Evolutionary conservation across 306 rosid species (phyloP).

Genomic region (Phaseolus lunatus): DNA sequence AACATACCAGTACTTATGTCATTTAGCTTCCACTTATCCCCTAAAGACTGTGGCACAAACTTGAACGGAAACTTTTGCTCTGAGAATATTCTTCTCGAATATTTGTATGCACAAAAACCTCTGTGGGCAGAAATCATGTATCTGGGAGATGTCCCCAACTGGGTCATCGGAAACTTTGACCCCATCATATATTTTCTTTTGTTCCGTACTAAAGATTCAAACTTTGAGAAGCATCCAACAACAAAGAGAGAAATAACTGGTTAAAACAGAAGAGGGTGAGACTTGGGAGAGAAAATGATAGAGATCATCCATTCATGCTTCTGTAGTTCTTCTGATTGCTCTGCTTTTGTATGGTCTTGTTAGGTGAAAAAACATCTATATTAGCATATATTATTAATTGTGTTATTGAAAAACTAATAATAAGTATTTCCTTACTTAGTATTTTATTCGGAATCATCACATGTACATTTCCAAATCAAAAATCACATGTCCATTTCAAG

Average conservation of each 20-base stretch:
- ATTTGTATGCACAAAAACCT: constrained; percentile 44
- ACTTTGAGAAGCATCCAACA: constrained; percentile 13
- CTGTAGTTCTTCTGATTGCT: neutral
- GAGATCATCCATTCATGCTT: neutral
- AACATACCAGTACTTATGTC: constrained; percentile 68
- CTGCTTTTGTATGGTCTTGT: neutral
- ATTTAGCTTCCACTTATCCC: constrained; percentile 75
- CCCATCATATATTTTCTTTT: constrained; percentile 49
- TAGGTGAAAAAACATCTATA: neutral
- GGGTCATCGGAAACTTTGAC: constrained; percentile 52
- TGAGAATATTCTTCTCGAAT: constrained; percentile 43
- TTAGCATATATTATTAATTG: no score
- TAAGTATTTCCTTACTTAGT: neutral
- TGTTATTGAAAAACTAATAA: neutral
- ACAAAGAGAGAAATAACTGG: neutral
- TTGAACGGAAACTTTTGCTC: constrained; percentile 65
- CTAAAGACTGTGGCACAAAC: constrained; percentile 60
- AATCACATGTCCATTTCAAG: no score
- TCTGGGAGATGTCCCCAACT: constrained; percentile 53
- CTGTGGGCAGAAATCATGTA: constrained; percentile 47
- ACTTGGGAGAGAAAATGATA: neutral
- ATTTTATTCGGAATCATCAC: no score
- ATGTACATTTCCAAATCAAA: no score
- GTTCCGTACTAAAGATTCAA: constrained; percentile 42
- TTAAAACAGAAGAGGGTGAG: neutral